phyloP scores from a whole-genome alignment of 1,284 basidiomycete genomes.

The Neolentinus lepideus region DNA sequence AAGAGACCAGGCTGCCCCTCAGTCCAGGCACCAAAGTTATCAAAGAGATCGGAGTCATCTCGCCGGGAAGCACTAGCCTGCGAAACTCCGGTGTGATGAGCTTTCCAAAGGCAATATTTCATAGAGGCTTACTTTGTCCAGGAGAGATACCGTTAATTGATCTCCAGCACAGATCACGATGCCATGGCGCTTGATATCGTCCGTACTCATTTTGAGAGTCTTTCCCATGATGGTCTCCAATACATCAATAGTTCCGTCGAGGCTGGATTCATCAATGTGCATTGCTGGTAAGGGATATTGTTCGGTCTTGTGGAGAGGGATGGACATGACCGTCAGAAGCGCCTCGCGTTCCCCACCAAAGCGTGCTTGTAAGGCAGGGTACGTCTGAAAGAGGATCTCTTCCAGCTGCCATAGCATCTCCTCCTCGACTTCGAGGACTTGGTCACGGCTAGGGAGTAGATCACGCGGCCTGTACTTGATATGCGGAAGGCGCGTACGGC shows the following conservation, averaged over 20 bases:
- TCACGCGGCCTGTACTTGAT: neutral
- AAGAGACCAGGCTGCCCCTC: constrained; percentile 6
- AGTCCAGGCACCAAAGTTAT: constrained; percentile 1
- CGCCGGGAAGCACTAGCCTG: neutral
- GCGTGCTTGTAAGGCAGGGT: neutral
- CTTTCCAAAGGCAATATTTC: too few relatives aligned
- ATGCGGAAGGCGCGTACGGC: neutral
- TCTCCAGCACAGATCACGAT: constrained; percentile 7
- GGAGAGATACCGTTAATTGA: constrained; percentile 4
- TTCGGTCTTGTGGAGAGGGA: constrained; percentile 7
- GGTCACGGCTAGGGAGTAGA: neutral
- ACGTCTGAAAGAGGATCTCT: constrained; percentile 4
- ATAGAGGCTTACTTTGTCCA: constrained; percentile 10
- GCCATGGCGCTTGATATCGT: constrained; percentile 4
- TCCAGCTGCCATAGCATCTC: constrained; percentile 3
- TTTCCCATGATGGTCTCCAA: constrained; percentile 4
- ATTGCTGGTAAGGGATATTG: constrained; percentile 8
- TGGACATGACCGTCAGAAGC: neutral
- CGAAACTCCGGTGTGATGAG: neutral
- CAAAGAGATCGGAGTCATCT: constrained; percentile 4
- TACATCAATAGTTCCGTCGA: constrained; percentile 7
- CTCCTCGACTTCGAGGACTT: neutral
- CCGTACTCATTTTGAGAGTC: constrained; percentile 1
- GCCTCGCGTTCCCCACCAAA: neutral
- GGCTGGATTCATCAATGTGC: constrained; percentile 10